Conservation (phyloP, 1,284 basidiomycete genomes). For the Cystobasidium slooffiae region DNA sequence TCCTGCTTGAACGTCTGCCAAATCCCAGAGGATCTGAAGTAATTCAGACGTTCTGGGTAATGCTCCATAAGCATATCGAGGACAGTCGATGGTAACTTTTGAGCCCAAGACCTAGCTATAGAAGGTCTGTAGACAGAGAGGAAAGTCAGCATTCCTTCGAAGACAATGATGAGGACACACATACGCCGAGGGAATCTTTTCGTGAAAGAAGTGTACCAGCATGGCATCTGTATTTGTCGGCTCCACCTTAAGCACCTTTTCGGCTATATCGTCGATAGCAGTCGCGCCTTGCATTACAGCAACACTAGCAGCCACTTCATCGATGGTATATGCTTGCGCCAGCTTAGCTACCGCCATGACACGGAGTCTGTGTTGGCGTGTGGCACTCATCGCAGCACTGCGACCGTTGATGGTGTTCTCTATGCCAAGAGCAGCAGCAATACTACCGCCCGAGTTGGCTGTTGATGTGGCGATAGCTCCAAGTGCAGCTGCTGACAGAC, state of each 20-base stretch:
- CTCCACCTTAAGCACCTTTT: conserved; percentile 75
- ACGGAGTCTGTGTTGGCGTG: conserved; percentile 73
- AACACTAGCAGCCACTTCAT: conserved; percentile 83
- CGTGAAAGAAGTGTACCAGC: conserved; percentile 86
- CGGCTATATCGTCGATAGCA: conserved; percentile 81
- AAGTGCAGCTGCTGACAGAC: conserved; percentile 71
- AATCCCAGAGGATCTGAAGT: conserved; percentile 77
- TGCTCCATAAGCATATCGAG: conserved; percentile 73
- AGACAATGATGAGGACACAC: conserved; percentile 48
- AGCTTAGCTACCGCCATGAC: conserved; percentile 78
- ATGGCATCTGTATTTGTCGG: conserved; percentile 73
- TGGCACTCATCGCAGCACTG: conserved; percentile 69
- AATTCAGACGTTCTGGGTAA: conserved; percentile 74
- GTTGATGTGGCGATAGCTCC: conserved; percentile 63
- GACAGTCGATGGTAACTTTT: conserved; percentile 72
- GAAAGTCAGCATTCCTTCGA: background rate
- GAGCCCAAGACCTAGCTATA: conserved; percentile 69
- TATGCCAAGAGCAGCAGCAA: conserved; percentile 39
- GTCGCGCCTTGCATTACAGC: conserved; percentile 88
- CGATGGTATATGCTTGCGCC: conserved; percentile 74
- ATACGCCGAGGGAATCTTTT: conserved; percentile 83
- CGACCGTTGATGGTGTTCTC: conserved; percentile 44
- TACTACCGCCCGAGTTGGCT: conserved; percentile 31
- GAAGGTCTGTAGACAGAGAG: conserved; percentile 2
- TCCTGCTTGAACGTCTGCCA: conserved; percentile 83